phyloP scores from a whole-genome alignment of 2,329 filamentous ascomycete genomes.

The Stachybotrys chartarum region DNA sequence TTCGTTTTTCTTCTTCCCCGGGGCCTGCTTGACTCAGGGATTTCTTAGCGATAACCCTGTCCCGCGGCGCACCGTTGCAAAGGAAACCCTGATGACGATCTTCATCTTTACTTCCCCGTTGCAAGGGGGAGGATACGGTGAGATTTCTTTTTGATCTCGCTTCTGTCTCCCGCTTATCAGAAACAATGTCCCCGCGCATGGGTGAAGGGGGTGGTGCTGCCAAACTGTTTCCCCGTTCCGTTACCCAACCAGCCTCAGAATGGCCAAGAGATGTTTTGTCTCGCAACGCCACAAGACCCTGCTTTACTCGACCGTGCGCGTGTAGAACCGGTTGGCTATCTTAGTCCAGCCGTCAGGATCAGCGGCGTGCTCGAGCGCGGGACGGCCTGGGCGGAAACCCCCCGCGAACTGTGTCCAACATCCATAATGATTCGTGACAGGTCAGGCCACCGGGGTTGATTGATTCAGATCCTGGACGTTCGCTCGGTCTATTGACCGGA shows the following conservation, averaged over 20 bases:
- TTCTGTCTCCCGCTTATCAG: background rate
- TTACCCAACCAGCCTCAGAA: too few relatives aligned
- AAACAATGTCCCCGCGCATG: background rate
- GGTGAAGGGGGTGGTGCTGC: background rate
- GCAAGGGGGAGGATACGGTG: too few relatives aligned
- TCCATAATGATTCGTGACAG: background rate
- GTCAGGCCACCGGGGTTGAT: background rate
- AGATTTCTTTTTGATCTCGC: background rate
- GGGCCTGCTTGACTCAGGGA: too few relatives aligned
- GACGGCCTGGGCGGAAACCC: background rate
- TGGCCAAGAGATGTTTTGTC: too few relatives aligned
- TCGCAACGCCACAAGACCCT: background rate
- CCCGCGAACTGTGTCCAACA: background rate
- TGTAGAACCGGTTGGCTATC: background rate
- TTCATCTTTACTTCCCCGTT: background rate
- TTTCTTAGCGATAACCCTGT: too few relatives aligned
- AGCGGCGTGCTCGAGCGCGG: background rate
- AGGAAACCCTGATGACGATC: background rate
- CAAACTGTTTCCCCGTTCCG: too few relatives aligned
- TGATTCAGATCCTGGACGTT: background rate
- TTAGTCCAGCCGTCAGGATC: background rate
- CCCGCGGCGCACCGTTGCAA: too few relatives aligned
- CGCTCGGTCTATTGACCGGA: background rate
- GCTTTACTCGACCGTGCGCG: background rate
- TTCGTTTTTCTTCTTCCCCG: too few relatives aligned